phyloP scores from a whole-genome alignment of 2,329 filamentous ascomycete genomes.

The Fusarium tuaranense region DNA sequence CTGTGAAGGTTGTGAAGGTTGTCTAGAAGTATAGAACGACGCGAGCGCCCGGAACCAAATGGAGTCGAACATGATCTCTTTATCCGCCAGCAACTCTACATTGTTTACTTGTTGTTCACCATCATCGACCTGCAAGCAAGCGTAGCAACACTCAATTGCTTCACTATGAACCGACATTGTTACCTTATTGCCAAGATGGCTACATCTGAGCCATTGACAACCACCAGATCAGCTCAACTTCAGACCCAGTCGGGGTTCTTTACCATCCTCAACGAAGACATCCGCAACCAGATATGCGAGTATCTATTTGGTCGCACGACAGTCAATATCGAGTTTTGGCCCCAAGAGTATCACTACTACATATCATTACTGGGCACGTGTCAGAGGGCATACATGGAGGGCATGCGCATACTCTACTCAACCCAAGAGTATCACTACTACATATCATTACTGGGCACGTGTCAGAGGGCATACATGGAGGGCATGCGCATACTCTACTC shows the following conservation, averaged over 20 bases:
- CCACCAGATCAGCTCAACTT: not conserved
- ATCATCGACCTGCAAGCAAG: not conserved
- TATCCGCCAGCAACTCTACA: not conserved
- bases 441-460: not conserved
- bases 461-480: conserved; percentile 1
- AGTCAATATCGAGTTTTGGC: not conserved
- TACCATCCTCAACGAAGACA: not conserved
- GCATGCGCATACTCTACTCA: not conserved
- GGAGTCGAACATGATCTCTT: not conserved
- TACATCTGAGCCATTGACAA: not conserved
- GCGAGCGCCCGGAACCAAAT: not conserved
- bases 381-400: conserved; percentile 1
- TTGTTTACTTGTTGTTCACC: not conserved
- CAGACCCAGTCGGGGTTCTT: not conserved
- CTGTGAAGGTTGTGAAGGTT: not conserved
- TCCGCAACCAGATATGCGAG: not conserved
- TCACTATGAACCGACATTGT: not conserved
- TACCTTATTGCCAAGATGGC: not conserved
- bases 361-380: not conserved
- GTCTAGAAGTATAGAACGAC: conserved; percentile 6
- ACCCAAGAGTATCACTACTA: not conserved
- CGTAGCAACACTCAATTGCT: not conserved
- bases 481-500: not conserved
- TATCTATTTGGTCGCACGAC: not conserved
- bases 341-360: not conserved